Percentiles rank a stretch among this genome's conserved stretches.
These are phyloP conservation scores for Picochlorum sp. DNA, from an alignment of 139 green algal genomes.

Conservation along the genomic window DNA sequence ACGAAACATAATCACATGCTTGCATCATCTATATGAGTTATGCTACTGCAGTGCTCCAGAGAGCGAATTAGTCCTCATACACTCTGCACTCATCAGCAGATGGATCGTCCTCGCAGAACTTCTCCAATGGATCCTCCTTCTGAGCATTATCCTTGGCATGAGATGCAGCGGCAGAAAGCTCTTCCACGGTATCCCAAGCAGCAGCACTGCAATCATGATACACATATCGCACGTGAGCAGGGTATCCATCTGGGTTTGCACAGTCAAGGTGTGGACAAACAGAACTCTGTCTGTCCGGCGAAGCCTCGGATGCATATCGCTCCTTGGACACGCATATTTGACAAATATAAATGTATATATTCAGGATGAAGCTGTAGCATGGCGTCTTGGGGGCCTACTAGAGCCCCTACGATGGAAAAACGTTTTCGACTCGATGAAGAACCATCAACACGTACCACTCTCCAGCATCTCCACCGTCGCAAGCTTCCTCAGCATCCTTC, in stretches of 20 bases:
- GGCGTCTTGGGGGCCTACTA: background rate
- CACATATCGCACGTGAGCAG: background rate
- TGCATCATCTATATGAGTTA: background rate
- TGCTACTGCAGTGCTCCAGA: background rate
- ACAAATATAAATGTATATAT: too few species aligned
- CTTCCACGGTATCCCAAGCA: constrained; percentile 38
- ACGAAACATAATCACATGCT: background rate
- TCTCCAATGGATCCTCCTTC: constrained; percentile 14
- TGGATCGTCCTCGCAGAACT: constrained; percentile 22
- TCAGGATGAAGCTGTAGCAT: too few species aligned
- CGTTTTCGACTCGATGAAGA: background rate
- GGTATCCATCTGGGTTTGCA: background rate
- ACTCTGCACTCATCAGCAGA: constrained; percentile 19
- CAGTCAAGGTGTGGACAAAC: background rate
- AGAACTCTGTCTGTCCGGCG: background rate
- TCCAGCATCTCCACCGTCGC: constrained; percentile 16
- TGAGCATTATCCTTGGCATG: constrained; percentile 21
- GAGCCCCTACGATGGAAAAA: background rate
- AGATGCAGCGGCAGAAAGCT: constrained; percentile 29
- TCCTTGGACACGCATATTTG: too few species aligned
- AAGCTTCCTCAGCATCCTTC: constrained; percentile 28
- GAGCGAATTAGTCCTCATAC: constrained; percentile 15
- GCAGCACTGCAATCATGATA: constrained; percentile 21
- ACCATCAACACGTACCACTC: constrained; percentile 25
- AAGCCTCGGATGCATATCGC: too few species aligned